Percentiles rank a stretch among this genome's conserved stretches.
phyloP scores from a whole-genome alignment of 2,329 filamentous ascomycete genomes.

The Trichoderma sp. region DNA sequence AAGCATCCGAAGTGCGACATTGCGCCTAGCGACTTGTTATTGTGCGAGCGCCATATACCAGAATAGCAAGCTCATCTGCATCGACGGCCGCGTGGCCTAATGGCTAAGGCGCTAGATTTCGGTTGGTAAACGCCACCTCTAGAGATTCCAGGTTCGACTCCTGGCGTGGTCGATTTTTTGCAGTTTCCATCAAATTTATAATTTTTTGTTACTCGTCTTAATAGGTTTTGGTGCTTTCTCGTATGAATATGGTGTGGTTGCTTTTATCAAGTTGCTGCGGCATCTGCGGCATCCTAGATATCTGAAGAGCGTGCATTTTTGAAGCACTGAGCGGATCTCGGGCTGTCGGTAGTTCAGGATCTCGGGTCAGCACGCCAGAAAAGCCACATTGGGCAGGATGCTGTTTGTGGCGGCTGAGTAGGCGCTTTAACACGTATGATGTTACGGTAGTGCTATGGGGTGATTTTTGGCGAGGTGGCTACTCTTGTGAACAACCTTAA shows the following conservation, averaged over 20 bases:
- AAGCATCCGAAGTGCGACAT: no score
- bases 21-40: not conserved
- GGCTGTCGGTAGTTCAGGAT: slow-evolving; percentile 14
- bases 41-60: not conserved
- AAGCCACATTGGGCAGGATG: not conserved
- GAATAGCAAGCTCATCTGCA: not conserved
- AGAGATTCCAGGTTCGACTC: slow-evolving; percentile 39
- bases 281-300: not conserved
- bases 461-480: not conserved
- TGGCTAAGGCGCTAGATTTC: slow-evolving; percentile 39
- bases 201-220: not conserved
- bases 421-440: not conserved
- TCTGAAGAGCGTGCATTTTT: not conserved
- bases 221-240: not conserved
- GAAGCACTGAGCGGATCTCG: not conserved
- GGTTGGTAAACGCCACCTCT: slow-evolving; percentile 28
- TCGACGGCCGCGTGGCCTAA: slow-evolving; percentile 35
- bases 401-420: not conserved
- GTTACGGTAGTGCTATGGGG: not conserved
- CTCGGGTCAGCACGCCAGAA: slow-evolving; percentile 5
- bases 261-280: not conserved
- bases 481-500: not conserved
- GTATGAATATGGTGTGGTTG: not conserved
- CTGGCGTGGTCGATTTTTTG: slow-evolving; percentile 33
- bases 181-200: not conserved